phyloP scores from a whole-genome alignment of 2,329 filamentous ascomycete species.

The Boeremia exigua region DNA sequence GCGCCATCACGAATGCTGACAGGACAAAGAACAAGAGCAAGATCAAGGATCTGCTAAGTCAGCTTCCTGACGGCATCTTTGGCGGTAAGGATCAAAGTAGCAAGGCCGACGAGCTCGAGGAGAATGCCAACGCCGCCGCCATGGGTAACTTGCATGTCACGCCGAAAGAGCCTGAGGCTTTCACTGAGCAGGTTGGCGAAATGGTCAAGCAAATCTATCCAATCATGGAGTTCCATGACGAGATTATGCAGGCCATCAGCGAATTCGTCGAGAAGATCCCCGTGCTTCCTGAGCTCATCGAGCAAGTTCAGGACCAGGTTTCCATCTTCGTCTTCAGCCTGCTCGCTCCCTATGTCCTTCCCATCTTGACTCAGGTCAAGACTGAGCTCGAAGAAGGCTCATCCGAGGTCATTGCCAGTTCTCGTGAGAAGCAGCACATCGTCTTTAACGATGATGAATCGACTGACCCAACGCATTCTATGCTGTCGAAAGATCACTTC shows the following conservation, averaged over 20 bases:
- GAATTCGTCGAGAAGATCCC: constrained; percentile 85
- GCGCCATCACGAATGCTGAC: constrained; percentile 70
- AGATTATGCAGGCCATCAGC: constrained; percentile 79
- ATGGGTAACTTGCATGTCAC: constrained; percentile 76
- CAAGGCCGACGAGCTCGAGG: constrained; percentile 80
- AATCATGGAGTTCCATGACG: constrained; percentile 88
- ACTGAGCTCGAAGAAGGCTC: constrained; percentile 85
- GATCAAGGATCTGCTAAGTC: constrained; percentile 78
- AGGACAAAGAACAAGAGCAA: constrained; percentile 73
- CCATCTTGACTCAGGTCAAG: constrained; percentile 86
- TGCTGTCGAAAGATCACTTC: constrained; percentile 96
- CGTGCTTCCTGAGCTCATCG: constrained; percentile 80
- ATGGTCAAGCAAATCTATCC: constrained; percentile 84
- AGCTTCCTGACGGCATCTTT: constrained; percentile 81
- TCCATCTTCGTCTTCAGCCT: constrained; percentile 91
- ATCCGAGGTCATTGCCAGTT: constrained; percentile 84
- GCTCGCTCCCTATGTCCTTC: constrained; percentile 85
- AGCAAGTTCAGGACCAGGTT: constrained; percentile 85
- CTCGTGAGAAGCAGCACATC: constrained; percentile 80
- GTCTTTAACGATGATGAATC: constrained; percentile 81
- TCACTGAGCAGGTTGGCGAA: constrained; percentile 76
- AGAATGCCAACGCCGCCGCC: constrained; percentile 75
- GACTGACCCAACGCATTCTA: constrained; percentile 88
- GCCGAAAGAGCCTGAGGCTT: constrained; percentile 82
- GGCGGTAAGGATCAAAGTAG: constrained; percentile 75